These are phyloP conservation scores for Dactylellina leptospora DNA, from an alignment of 2,329 filamentous ascomycete genomes.

Conservation along the genomic window DNA sequence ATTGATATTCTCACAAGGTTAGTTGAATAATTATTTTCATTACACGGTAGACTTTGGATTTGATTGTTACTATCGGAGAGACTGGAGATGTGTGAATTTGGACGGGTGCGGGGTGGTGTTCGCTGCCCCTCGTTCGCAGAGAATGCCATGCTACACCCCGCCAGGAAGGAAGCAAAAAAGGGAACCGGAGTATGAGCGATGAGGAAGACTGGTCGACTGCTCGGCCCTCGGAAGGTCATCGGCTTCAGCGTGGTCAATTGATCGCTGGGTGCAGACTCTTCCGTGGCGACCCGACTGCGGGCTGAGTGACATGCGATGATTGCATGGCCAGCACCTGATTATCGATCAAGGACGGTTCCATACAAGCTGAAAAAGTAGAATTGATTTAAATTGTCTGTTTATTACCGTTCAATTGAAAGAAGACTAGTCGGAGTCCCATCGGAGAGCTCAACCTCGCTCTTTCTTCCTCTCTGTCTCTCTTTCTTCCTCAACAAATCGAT, in stretches of 20 bases:
- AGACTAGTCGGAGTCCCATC: too few species aligned
- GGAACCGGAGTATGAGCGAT: conserved; percentile 8
- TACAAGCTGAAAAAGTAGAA: too few species aligned
- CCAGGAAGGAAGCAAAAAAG: conserved; percentile 1
- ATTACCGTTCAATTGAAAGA: too few species aligned
- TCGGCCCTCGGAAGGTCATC: conserved; percentile 1
- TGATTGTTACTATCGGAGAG: neutral
- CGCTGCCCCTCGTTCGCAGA: conserved; percentile 11
- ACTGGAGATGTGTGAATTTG: neutral
- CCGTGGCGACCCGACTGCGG: conserved; percentile 1
- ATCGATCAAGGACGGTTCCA: too few species aligned
- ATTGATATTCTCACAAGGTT: neutral
- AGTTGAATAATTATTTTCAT: neutral
- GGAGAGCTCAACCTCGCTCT: too few species aligned
- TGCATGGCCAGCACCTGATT: neutral
- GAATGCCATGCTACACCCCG: conserved; percentile 2
- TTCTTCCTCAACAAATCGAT: neutral
- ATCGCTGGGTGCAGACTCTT: neutral
- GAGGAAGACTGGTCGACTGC: neutral
- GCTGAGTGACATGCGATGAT: neutral
- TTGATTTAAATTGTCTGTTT: too few species aligned
- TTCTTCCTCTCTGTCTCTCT: neutral
- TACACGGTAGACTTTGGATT: neutral
- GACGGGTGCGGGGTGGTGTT: conserved; percentile 20
- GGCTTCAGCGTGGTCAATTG: neutral